phyloP scores from a whole-genome alignment of 106 monocot genomes.

The Dendrobium nobile region DNA sequence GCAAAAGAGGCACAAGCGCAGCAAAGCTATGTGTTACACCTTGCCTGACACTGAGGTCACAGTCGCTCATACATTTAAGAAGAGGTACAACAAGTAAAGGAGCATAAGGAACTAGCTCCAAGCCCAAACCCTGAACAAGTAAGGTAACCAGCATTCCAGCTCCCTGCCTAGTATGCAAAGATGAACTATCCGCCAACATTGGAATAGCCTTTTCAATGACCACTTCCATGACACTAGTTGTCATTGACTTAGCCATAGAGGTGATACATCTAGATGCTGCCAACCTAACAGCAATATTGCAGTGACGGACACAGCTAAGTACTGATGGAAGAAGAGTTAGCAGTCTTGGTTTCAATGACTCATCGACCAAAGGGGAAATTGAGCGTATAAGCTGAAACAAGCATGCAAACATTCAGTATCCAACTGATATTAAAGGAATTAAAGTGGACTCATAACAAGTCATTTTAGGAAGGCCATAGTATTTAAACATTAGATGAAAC shows the following conservation, averaged over 20 bases:
- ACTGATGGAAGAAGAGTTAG: slow-evolving; percentile 84
- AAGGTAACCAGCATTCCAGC: slow-evolving; percentile 88
- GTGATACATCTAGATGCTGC: slow-evolving; percentile 89
- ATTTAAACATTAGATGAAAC: not conserved
- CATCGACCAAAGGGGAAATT: slow-evolving; percentile 55
- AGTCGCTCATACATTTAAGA: slow-evolving; percentile 86
- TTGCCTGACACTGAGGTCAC: slow-evolving; percentile 71
- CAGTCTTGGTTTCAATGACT: slow-evolving; percentile 44
- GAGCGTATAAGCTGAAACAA: slow-evolving; percentile 62
- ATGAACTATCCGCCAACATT: slow-evolving; percentile 66
- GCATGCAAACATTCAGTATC: not conserved
- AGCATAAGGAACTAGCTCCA: slow-evolving; percentile 84
- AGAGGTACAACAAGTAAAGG: slow-evolving; percentile 93
- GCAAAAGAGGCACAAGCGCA: slow-evolving; percentile 85
- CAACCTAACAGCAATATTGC: slow-evolving; percentile 86
- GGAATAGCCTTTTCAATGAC: slow-evolving; percentile 78
- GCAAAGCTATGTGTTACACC: slow-evolving; percentile 97
- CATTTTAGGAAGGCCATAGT: not conserved
- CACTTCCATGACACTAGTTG: slow-evolving; percentile 55
- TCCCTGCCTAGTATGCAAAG: slow-evolving; percentile 79
- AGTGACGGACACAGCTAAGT: slow-evolving; percentile 61
- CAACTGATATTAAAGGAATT: not conserved
- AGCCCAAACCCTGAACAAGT: slow-evolving; percentile 80
- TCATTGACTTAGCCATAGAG: slow-evolving; percentile 91
- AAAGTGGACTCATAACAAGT: not conserved